A percentile compares a stretch with the other conserved stretches of the same genome.
Conservation (phyloP, 2,329 filamentous ascomycete genomes). For the Alternaria consortialis region DNA sequence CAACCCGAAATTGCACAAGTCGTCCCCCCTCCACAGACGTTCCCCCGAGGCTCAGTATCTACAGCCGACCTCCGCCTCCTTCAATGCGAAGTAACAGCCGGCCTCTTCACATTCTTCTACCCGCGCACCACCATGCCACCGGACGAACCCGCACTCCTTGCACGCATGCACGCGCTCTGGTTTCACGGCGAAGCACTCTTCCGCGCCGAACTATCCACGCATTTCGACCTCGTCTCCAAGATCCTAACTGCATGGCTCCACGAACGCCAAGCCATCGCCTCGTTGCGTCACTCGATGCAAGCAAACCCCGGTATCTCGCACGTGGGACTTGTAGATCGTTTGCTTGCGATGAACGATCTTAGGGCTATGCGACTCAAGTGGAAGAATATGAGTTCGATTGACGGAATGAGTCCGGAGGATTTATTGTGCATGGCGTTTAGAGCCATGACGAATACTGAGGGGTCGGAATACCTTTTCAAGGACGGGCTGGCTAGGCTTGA, state of each 20-base stretch:
- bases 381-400: slow-evolving; percentile 48
- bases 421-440: slow-evolving; percentile 44
- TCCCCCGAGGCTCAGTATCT: slow-evolving; percentile 14
- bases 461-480: slow-evolving; percentile 46
- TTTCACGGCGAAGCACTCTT: slow-evolving; percentile 36
- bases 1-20: slow-evolving; percentile 23
- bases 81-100: slow-evolving; percentile 46
- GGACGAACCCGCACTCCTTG: slow-evolving; percentile 38
- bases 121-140: slow-evolving; percentile 32
- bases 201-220: slow-evolving; percentile 34
- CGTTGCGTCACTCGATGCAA: slow-evolving; percentile 34
- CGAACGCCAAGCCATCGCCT: slow-evolving; percentile 42
- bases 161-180: slow-evolving; percentile 42
- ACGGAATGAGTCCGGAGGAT: slow-evolving; percentile 45
- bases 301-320: slow-evolving; percentile 35
- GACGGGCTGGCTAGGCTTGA: slow-evolving; percentile 43
- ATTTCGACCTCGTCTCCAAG: slow-evolving; percentile 40
- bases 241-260: slow-evolving; percentile 45
- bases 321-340: slow-evolving; percentile 41
- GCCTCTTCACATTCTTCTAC: slow-evolving; percentile 44
- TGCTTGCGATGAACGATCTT: slow-evolving; percentile 48
- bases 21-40: slow-evolving; percentile 3
- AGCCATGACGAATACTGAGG: slow-evolving; percentile 46
- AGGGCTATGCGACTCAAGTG: slow-evolving; percentile 47
- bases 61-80: slow-evolving; percentile 35